A percentile compares a stretch with the other conserved stretches of the same genome.
These are phyloP conservation scores for Ehretia macrophylla DNA, from an alignment of 257 asterid genomes.

Conservation along the genomic window DNA sequence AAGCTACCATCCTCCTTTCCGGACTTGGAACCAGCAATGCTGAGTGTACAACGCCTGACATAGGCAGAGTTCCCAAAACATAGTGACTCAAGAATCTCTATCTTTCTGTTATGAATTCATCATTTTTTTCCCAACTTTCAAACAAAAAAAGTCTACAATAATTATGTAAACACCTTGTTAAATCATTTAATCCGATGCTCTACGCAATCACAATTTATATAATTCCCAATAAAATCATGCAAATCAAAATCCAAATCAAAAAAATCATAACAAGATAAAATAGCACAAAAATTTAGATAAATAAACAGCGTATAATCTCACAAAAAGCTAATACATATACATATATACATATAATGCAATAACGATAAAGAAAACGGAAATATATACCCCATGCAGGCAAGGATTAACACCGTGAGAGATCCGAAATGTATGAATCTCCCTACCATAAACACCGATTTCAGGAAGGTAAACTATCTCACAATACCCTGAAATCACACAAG, in stretches of 20 bases:
- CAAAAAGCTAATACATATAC: neutral
- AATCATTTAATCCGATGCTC: neutral
- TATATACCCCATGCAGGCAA: constrained; percentile 83
- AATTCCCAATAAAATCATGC: neutral
- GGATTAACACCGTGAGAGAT: constrained; percentile 43
- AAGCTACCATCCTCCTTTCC: too few species aligned
- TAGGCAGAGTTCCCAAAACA: too few species aligned
- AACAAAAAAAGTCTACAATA: too few species aligned
- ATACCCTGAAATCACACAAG: constrained; percentile 32
- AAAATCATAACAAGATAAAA: too few species aligned
- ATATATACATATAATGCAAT: neutral
- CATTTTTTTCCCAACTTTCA: too few species aligned
- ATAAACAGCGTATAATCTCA: neutral
- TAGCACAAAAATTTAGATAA: neutral
- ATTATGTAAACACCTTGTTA: too few species aligned
- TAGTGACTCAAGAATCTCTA: too few species aligned
- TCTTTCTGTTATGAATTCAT: too few species aligned
- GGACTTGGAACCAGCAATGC: too few species aligned
- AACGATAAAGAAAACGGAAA: constrained; percentile 11
- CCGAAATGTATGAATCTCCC: constrained; percentile 53
- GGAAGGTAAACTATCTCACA: constrained; percentile 20
- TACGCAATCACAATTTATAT: neutral
- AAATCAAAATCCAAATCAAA: neutral
- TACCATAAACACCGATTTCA: constrained; percentile 55
- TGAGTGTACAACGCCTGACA: too few species aligned